These are phyloP conservation scores for Pseudocercospora ulei DNA, from an alignment of 2,329 filamentous ascomycete species.

Conservation along the genomic window DNA sequence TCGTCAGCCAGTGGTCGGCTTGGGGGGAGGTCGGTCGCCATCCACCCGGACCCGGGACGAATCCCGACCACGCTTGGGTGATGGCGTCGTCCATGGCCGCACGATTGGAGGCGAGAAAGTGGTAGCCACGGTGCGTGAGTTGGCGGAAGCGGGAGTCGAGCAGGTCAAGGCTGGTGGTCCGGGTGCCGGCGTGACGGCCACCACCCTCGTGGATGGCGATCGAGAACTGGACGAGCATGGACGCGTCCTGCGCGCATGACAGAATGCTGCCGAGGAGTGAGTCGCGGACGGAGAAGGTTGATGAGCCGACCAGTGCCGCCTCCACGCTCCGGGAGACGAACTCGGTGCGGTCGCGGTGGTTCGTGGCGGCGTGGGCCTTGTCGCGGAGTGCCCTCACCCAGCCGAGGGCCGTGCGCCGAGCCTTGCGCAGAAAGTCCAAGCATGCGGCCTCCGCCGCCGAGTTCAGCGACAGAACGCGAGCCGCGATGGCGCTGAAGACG, in stretches of 20 bases:
- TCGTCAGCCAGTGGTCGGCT: slow-evolving; percentile 25
- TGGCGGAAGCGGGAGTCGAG: slow-evolving; percentile 13
- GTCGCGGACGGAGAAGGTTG: slow-evolving; percentile 38
- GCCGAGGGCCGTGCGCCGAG: slow-evolving; percentile 38
- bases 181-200: not conserved
- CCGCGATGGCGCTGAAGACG: slow-evolving; percentile 21
- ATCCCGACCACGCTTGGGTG: slow-evolving; percentile 38
- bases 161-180: not conserved
- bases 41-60: slow-evolving; percentile 18
- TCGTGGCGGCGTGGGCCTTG: slow-evolving; percentile 38
- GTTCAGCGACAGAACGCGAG: slow-evolving; percentile 24
- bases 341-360: slow-evolving; percentile 31
- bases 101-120: slow-evolving; percentile 9
- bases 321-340: slow-evolving; percentile 39
- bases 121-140: slow-evolving; percentile 19
- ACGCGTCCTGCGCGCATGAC: slow-evolving; percentile 10
- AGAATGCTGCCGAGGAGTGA: slow-evolving; percentile 19
- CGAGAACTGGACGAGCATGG: slow-evolving; percentile 21
- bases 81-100: slow-evolving; percentile 20
- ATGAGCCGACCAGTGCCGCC: slow-evolving; percentile 49
- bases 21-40: slow-evolving; percentile 10
- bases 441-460: not conserved
- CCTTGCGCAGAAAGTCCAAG: slow-evolving; percentile 33
- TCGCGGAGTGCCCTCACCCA: slow-evolving; percentile 46
- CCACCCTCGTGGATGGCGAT: slow-evolving; percentile 23